Conservation (phyloP, 805 yeast species). For the Candida awuae region DNA sequence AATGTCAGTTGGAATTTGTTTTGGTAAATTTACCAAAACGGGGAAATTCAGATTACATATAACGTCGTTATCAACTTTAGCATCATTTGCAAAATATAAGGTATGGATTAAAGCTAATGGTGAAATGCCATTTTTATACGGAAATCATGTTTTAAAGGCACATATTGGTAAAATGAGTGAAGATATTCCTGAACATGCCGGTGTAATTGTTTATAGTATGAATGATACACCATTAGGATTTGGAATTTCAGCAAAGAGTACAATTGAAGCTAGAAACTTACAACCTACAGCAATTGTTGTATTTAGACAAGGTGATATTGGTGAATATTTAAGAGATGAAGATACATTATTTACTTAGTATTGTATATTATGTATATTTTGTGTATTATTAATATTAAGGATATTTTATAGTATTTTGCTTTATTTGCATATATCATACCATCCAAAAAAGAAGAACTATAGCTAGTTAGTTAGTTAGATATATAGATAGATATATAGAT, state of each 20-base stretch:
- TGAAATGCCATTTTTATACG: slow-evolving; percentile 96
- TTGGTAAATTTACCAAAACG: slow-evolving; percentile 95
- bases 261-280: slow-evolving; percentile 75
- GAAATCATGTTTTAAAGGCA: slow-evolving; percentile 93
- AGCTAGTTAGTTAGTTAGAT: too few relatives aligned
- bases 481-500: too few relatives aligned
- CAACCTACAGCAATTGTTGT: slow-evolving; percentile 95
- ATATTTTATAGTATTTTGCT: too few relatives aligned
- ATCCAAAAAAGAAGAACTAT: too few relatives aligned
- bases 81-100: slow-evolving; percentile 86
- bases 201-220: slow-evolving; percentile 88
- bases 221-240: slow-evolving; percentile 88
- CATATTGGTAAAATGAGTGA: slow-evolving; percentile 96
- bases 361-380: neutral
- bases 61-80: slow-evolving; percentile 76
- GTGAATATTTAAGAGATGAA: slow-evolving; percentile 96
- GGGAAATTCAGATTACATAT: slow-evolving; percentile 94
- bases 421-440: too few relatives aligned
- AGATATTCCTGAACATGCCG: slow-evolving; percentile 97
- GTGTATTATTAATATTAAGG: neutral
- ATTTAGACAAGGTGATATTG: slow-evolving; percentile 94
- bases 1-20: slow-evolving; percentile 88
- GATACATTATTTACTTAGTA: slow-evolving; percentile 80
- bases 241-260: slow-evolving; percentile 89
- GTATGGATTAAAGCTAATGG: slow-evolving; percentile 96